Conservation (phyloP, 768 basidiomycete genomes). For the Phlebiopsis flavidoalba region DNA sequence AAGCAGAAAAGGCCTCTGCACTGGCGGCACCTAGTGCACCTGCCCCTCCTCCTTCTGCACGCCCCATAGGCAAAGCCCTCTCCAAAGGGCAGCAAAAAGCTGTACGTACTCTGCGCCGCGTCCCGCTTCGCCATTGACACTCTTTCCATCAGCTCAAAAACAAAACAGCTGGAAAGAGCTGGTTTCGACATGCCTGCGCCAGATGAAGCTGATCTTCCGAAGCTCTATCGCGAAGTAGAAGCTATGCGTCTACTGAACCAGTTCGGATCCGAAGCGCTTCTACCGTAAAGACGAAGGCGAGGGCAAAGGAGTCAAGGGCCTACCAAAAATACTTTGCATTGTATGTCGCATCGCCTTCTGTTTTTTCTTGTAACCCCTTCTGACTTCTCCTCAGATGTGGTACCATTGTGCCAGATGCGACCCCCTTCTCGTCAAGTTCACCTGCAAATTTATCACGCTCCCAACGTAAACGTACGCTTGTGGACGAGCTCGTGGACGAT, state of each 20-base stretch:
- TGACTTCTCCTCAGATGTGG: slow-evolving; percentile 53
- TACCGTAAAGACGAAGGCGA: slow-evolving; percentile 85
- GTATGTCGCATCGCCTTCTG: slow-evolving; percentile 35
- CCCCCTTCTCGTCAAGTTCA: slow-evolving; percentile 68
- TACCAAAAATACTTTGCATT: slow-evolving; percentile 91
- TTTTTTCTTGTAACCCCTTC: not conserved
- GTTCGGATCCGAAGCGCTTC: slow-evolving; percentile 88
- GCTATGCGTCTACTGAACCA: slow-evolving; percentile 82
- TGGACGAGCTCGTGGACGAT: slow-evolving; percentile 88
- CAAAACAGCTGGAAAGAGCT: slow-evolving; percentile 71
- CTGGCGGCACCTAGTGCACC: slow-evolving; percentile 53
- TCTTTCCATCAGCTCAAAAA: slow-evolving; percentile 47
- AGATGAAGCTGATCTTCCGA: slow-evolving; percentile 70
- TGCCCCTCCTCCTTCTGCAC: slow-evolving; percentile 52
- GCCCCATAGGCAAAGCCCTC: slow-evolving; percentile 57
- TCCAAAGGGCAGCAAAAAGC: slow-evolving; percentile 72
- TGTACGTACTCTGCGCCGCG: slow-evolving; percentile 33
- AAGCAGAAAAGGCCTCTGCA: slow-evolving; percentile 44
- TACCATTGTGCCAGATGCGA: slow-evolving; percentile 62
- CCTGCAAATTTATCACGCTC: slow-evolving; percentile 67
- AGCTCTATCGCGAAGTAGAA: slow-evolving; percentile 80
- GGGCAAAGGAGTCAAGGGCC: slow-evolving; percentile 75
- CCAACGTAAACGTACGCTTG: slow-evolving; percentile 73
- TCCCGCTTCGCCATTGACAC: not conserved
- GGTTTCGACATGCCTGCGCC: slow-evolving; percentile 91